Percentiles rank a stretch among this genome's conserved stretches.
Evolutionary conservation across 495 filamentous ascomycete species (phyloP).

Genomic region (Neurospora sp.): DNA sequence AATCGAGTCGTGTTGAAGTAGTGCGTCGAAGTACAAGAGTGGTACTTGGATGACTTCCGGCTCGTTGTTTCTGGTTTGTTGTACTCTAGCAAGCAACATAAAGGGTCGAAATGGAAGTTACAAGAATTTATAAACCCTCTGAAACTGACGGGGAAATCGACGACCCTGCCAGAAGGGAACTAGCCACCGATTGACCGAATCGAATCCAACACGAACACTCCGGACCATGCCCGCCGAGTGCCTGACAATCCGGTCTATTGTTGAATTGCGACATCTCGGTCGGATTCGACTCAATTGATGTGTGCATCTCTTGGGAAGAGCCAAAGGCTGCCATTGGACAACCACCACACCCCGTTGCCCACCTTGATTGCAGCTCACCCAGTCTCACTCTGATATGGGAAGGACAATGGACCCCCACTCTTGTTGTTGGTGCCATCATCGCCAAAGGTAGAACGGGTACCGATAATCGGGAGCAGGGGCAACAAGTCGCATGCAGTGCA

Average conservation of each 20-base stretch:
- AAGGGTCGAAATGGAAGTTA: not conserved
- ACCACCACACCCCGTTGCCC: not conserved
- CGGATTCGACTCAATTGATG: constrained; percentile 4
- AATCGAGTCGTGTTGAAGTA: not conserved
- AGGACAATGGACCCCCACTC: constrained; percentile 3
- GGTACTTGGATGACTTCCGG: not conserved
- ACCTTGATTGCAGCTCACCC: not conserved
- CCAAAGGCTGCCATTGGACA: not conserved
- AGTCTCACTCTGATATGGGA: not conserved
- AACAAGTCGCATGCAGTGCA: not conserved
- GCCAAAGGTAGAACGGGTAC: not conserved
- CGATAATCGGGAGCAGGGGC: not conserved
- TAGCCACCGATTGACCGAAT: not conserved
- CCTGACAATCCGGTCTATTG: not conserved
- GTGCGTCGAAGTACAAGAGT: not conserved
- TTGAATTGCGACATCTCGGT: constrained; percentile 16
- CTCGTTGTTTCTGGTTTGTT: not conserved
- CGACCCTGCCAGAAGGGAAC: not conserved
- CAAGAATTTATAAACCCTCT: not conserved
- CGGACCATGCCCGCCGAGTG: not conserved
- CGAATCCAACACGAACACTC: not conserved
- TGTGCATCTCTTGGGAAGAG: not conserved
- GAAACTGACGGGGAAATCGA: not conserved
- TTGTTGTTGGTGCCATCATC: not conserved
- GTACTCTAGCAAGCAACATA: not conserved